phyloP scores from a whole-genome alignment of 768 basidiomycete genomes.

The Hydnomerulius pinastri region DNA sequence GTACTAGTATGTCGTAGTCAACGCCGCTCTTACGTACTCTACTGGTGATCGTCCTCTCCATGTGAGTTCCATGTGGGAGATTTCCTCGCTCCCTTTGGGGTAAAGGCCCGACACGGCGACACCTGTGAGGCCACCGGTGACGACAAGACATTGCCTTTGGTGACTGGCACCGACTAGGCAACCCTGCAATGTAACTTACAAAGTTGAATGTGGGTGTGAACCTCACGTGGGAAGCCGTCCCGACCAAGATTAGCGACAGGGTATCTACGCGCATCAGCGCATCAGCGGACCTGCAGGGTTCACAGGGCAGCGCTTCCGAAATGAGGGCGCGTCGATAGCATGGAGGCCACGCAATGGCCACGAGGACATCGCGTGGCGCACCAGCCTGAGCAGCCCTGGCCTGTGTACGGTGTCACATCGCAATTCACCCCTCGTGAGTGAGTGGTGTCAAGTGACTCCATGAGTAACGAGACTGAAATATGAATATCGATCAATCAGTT shows the following conservation, averaged over 20 bases:
- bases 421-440: too few species aligned
- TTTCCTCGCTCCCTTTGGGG: neutral
- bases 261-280: too few species aligned
- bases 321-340: slow-evolving; percentile 10
- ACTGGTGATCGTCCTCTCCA: neutral
- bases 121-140: neutral
- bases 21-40: neutral
- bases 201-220: too few species aligned
- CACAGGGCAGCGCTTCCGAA: neutral
- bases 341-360: slow-evolving; percentile 22
- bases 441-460: too few species aligned
- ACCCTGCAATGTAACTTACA: too few species aligned
- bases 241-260: too few species aligned
- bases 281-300: slow-evolving; percentile 5
- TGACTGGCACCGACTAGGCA: too few species aligned
- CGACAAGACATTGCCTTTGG: neutral
- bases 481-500: neutral
- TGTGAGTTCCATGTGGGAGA: slow-evolving; percentile 6
- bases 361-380: slow-evolving; percentile 14
- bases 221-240: neutral
- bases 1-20: neutral
- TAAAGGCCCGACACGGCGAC: neutral
- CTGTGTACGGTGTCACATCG: neutral
- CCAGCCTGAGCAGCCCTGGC: slow-evolving; percentile 4
- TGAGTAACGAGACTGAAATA: neutral